Percentiles rank a stretch among this genome's conserved stretches.
These are phyloP conservation scores for Pisolithus microcarpus DNA, from an alignment of 768 basidiomycete species.

Conservation along the genomic window DNA sequence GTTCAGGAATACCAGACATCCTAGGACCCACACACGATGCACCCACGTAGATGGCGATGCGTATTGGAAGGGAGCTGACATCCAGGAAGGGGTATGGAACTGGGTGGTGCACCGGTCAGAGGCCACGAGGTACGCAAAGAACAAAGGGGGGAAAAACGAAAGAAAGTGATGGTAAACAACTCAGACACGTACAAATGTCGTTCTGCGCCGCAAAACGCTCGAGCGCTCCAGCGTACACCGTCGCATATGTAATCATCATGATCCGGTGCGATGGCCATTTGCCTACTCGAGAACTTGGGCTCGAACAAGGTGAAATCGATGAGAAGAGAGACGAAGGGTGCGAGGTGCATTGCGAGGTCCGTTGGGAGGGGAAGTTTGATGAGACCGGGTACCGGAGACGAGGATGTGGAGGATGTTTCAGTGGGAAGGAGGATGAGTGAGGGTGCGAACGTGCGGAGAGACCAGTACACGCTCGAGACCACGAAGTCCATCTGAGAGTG, in stretches of 20 bases:
- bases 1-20: neutral
- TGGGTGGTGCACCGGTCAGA: neutral
- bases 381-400: neutral
- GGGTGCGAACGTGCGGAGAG: constrained; percentile 47
- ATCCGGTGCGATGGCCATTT: constrained; percentile 3
- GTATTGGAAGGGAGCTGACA: neutral
- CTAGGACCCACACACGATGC: neutral
- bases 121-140: neutral
- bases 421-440: constrained; percentile 43
- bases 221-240: neutral
- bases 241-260: neutral
- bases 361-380: constrained; percentile 41
- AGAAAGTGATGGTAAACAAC: neutral
- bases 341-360: constrained; percentile 57
- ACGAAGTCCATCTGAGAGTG: constrained; percentile 30
- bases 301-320: constrained; percentile 62
- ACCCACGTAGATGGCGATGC: neutral
- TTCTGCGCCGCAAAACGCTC: neutral
- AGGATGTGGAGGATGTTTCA: constrained; percentile 2
- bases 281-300: constrained; percentile 33
- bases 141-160: neutral
- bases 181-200: neutral
- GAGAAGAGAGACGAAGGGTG: constrained; percentile 49
- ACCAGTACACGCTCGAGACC: constrained; percentile 57
- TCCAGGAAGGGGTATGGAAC: neutral